Evolutionary conservation across 2,329 filamentous ascomycete genomes (phyloP).

Genomic region (Westerdykella ornata): DNA sequence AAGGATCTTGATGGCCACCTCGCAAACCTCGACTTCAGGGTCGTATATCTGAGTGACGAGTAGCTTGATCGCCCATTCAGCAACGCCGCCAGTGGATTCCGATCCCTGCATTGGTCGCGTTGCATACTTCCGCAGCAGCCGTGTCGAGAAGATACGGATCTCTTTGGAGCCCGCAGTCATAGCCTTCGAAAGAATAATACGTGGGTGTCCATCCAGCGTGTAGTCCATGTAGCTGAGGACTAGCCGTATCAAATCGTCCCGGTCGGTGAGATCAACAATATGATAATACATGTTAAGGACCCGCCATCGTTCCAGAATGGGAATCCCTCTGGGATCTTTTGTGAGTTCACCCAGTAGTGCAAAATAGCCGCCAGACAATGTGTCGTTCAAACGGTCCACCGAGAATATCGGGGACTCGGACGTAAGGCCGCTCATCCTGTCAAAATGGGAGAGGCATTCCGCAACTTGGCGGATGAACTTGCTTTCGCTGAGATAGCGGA

Average conservation of each 20-base stretch:
- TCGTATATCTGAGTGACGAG: constrained; percentile 99
- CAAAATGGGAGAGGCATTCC: constrained; percentile 91
- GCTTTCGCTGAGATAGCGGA: constrained; percentile 79
- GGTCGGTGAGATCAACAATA: constrained; percentile 83
- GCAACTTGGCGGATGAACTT: constrained; percentile 90
- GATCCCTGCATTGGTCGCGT: constrained; percentile 48
- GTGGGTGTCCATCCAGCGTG: constrained; percentile 72
- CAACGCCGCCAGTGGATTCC: constrained; percentile 53
- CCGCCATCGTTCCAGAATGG: constrained; percentile 90
- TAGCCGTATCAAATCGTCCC: constrained; percentile 84
- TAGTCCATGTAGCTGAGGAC: constrained; percentile 91
- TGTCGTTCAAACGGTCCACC: constrained; percentile 73
- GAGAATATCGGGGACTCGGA: constrained; percentile 88
- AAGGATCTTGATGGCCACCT: constrained; percentile 91
- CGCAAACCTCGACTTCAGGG: constrained; percentile 92
- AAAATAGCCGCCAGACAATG: constrained; percentile 88
- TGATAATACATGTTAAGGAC: constrained; percentile 99
- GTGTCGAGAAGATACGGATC: constrained; percentile 84
- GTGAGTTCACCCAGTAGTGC: constrained; percentile 84
- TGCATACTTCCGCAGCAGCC: constrained; percentile 79
- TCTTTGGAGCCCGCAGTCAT: constrained; percentile 86
- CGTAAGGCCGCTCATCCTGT: constrained; percentile 67
- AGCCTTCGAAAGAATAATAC: constrained; percentile 88
- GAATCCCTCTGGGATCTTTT: constrained; percentile 71
- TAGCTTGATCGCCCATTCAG: constrained; percentile 92